phyloP scores from a whole-genome alignment of 1,284 basidiomycete genomes.

The Sparassis latifolia region DNA sequence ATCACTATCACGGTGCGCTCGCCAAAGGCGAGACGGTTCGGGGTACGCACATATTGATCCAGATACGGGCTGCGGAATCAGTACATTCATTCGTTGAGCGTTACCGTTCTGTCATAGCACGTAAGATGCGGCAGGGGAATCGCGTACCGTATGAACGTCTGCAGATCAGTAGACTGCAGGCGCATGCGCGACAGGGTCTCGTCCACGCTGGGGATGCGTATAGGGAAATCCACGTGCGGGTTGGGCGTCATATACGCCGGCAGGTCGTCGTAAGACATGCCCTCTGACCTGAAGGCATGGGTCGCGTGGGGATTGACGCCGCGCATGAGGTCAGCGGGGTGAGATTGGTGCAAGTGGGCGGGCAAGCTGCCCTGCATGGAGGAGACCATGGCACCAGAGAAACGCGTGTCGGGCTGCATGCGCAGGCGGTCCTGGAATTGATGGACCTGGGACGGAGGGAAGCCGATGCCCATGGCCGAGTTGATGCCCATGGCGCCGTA shows the following conservation, averaged over 20 bases:
- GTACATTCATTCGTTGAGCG: constrained; percentile 8
- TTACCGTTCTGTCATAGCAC: too few species aligned
- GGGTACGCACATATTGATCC: constrained; percentile 78
- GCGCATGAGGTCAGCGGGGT: constrained; percentile 48
- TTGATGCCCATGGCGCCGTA: constrained; percentile 44
- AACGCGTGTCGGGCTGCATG: constrained; percentile 32
- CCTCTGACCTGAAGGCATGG: constrained; percentile 45
- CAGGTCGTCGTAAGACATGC: constrained; percentile 49
- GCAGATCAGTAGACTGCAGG: constrained; percentile 64
- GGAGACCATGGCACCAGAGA: constrained; percentile 25
- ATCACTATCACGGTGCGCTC: constrained; percentile 93
- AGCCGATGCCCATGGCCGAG: constrained; percentile 37
- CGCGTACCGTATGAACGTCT: constrained; percentile 71
- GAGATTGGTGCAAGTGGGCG: constrained; percentile 38
- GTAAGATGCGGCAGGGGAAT: constrained; percentile 4
- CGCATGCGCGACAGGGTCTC: constrained; percentile 60
- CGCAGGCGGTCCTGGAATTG: constrained; percentile 57
- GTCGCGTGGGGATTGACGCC: constrained; percentile 65
- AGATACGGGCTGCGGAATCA: constrained; percentile 53
- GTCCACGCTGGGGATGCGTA: constrained; percentile 55
- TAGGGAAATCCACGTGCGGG: constrained; percentile 46
- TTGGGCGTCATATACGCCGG: constrained; percentile 45
- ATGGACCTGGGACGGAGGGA: constrained; percentile 37
- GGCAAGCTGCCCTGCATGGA: constrained; percentile 23
- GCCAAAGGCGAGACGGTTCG: constrained; percentile 85